Conservation (phyloP, 257 asterid species). For the Capsicum chinense region DNA sequence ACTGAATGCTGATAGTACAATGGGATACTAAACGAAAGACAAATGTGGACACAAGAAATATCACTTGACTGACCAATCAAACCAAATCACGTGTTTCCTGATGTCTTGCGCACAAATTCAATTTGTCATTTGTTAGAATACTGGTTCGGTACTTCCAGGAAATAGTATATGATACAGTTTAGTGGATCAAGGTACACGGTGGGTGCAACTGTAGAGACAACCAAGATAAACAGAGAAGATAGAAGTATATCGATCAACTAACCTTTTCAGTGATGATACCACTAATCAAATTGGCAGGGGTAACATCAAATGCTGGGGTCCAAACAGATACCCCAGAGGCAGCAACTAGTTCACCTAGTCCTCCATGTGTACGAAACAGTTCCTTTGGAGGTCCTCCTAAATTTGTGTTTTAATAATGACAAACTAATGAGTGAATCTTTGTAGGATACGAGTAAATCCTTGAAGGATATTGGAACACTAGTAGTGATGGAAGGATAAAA, state of each 20-base stretch:
- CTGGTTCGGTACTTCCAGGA: constrained; percentile 1
- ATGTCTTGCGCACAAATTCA: constrained; percentile 45
- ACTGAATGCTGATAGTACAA: background rate
- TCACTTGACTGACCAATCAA: background rate
- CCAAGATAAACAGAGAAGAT: constrained; percentile 15
- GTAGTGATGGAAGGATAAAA: too few relatives aligned
- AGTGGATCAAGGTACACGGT: background rate
- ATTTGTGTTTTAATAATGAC: too few relatives aligned
- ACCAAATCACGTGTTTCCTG: constrained; percentile 9
- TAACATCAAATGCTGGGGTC: constrained; percentile 96
- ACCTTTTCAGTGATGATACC: constrained; percentile 90
- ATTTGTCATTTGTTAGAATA: constrained; percentile 22
- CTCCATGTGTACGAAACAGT: constrained; percentile 60
- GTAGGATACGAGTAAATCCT: too few relatives aligned
- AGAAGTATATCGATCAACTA: constrained; percentile 28
- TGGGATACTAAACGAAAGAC: background rate
- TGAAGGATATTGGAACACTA: too few relatives aligned
- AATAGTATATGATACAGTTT: background rate
- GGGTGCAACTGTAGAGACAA: background rate
- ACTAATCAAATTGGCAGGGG: constrained; percentile 73
- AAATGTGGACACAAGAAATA: background rate
- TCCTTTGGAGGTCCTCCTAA: constrained; percentile 53
- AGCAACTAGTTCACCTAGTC: constrained; percentile 89
- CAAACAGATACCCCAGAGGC: constrained; percentile 91
- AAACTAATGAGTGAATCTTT: too few relatives aligned